Evolutionary conservation across 192 early-diverging fungal genomes (phyloP).

Genomic region (Umbelopsis ramanniana): DNA sequence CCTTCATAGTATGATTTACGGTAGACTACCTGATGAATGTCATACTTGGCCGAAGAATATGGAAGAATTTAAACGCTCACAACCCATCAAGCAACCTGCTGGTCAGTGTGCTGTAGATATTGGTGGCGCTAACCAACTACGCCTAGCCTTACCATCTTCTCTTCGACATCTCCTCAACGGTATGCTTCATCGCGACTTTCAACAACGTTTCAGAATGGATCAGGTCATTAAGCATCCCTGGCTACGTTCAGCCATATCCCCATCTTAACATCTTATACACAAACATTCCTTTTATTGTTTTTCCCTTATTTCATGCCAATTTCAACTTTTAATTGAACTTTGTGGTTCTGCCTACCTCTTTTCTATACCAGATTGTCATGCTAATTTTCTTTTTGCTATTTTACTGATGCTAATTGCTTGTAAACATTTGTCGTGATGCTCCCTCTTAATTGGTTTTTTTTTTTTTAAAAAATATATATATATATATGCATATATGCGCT

Average conservation of each 20-base stretch:
- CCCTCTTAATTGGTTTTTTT: too few relatives aligned
- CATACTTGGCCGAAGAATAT: conserved; percentile 15
- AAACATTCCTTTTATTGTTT: background rate
- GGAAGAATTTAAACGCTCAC: conserved; percentile 1
- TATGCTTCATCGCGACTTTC: conserved; percentile 20
- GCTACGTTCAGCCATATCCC: conserved; percentile 1
- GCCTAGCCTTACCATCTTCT: background rate
- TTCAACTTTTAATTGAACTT: background rate
- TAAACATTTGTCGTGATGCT: too few relatives aligned
- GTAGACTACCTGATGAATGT: conserved; percentile 23
- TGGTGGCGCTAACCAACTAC: conserved; percentile 17
- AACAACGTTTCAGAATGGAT: conserved; percentile 22
- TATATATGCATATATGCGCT: too few relatives aligned
- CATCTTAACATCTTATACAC: background rate
- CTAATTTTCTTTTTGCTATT: too few relatives aligned
- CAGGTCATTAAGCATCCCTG: conserved; percentile 19
- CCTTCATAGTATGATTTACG: conserved; percentile 26
- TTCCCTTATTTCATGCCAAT: background rate
- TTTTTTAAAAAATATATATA: too few relatives aligned
- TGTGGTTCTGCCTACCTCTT: too few relatives aligned
- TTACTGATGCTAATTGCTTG: conserved; percentile 2
- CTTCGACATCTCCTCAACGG: conserved; percentile 24
- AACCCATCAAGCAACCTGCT: conserved; percentile 20
- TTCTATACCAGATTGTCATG: background rate
- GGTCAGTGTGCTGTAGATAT: conserved; percentile 26